These are phyloP conservation scores for Leccinum pellstonianum DNA, from an alignment of 768 basidiomycete genomes.

Conservation along the genomic window DNA sequence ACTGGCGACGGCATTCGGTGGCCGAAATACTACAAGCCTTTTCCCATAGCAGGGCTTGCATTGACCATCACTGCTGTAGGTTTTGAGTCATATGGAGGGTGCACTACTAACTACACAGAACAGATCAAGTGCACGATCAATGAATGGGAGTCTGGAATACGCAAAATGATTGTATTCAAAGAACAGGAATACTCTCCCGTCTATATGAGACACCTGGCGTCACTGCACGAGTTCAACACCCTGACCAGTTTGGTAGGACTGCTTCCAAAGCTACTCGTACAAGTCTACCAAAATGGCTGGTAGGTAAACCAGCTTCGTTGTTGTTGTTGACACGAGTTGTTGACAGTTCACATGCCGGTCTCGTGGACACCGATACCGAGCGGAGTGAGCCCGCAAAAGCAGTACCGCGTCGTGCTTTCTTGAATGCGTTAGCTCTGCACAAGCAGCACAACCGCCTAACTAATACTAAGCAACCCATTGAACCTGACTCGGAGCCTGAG, in stretches of 20 bases:
- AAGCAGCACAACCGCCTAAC: too few relatives aligned
- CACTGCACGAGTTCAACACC: neutral
- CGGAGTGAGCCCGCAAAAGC: too few relatives aligned
- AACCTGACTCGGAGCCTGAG: too few relatives aligned
- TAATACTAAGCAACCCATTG: too few relatives aligned
- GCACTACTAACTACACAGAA: neutral
- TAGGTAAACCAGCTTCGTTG: neutral
- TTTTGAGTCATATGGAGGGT: neutral
- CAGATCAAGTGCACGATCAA: neutral
- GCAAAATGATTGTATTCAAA: neutral
- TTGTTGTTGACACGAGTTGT: too few relatives aligned
- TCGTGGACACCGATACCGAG: too few relatives aligned
- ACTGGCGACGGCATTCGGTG: neutral
- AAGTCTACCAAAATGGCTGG: neutral
- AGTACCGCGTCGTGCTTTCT: too few relatives aligned
- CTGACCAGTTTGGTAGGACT: neutral
- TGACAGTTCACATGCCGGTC: neutral
- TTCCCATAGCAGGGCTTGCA: neutral
- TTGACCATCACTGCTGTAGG: neutral
- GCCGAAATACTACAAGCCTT: neutral
- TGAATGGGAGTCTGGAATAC: neutral
- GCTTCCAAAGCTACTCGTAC: neutral
- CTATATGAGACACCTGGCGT: neutral
- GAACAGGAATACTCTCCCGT: neutral
- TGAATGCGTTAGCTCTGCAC: too few relatives aligned